Evolutionary conservation across 768 basidiomycete genomes (phyloP).

Genomic region (Inosperma sp.): DNA sequence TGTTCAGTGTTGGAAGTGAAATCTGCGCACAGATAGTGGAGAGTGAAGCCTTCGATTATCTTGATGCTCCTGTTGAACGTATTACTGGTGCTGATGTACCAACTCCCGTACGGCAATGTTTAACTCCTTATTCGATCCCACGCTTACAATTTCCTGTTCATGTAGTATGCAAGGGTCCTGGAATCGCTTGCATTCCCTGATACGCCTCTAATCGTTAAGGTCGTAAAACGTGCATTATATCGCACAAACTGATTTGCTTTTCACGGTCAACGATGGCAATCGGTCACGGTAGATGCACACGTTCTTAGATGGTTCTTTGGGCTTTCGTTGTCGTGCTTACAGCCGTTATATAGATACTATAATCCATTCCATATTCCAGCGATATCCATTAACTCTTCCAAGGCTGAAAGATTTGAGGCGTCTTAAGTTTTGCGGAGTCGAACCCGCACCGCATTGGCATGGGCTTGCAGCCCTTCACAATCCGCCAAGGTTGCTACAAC

Average conservation of each 20-base stretch:
- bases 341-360: conserved; percentile 26
- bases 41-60: conserved; percentile 96
- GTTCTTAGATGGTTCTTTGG: conserved; percentile 22
- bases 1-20: conserved; percentile 97
- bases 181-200: conserved; percentile 94
- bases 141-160: neutral
- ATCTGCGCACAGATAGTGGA: conserved; percentile 97
- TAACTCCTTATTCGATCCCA: neutral
- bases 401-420: neutral
- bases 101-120: conserved; percentile 56
- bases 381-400: conserved; percentile 12
- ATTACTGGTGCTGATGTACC: conserved; percentile 97
- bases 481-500: conserved; percentile 86
- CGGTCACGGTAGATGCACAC: conserved; percentile 12
- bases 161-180: conserved; percentile 83
- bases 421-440: conserved; percentile 42
- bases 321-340: conserved; percentile 26
- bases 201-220: conserved; percentile 85
- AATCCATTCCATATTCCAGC: conserved; percentile 25
- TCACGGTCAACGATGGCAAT: neutral
- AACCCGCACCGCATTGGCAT: conserved; percentile 93
- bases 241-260: conserved; percentile 66
- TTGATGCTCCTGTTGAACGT: conserved; percentile 97
- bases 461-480: conserved; percentile 91
- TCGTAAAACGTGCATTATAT: conserved; percentile 90